These are phyloP conservation scores for Thermothielavioides terrestris DNA, from an alignment of 495 filamentous ascomycete species.

Conservation along the genomic window DNA sequence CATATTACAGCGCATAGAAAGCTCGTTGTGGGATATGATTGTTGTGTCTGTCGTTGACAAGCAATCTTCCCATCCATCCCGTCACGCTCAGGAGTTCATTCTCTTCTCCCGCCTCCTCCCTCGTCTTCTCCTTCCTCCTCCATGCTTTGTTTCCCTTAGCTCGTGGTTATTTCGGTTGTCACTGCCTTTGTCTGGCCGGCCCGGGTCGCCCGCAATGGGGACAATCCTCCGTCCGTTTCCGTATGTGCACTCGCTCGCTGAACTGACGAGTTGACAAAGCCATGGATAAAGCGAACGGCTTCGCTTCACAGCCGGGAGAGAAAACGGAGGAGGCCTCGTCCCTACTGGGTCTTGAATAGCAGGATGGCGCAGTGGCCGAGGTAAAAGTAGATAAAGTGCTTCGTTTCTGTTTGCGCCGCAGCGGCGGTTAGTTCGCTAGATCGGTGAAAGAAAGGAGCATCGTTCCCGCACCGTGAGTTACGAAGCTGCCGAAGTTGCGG, in stretches of 20 bases:
- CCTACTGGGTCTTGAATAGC: slow-evolving; percentile 96
- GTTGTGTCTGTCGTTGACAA: no score
- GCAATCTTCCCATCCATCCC: no score
- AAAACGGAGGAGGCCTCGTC: slow-evolving; percentile 21
- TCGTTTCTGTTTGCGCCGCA: slow-evolving; percentile 63
- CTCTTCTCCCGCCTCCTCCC: no score
- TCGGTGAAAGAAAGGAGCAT: not conserved
- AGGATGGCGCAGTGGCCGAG: slow-evolving; percentile 97
- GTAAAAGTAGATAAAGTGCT: slow-evolving; percentile 99
- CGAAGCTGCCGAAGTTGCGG: slow-evolving; percentile 97
- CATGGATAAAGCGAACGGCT: not conserved
- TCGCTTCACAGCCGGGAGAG: slow-evolving; percentile 16
- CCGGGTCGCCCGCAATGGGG: not conserved
- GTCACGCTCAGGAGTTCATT: no score
- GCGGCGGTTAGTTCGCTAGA: not conserved
- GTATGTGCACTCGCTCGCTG: slow-evolving; percentile 1
- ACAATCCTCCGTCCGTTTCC: slow-evolving; percentile 10
- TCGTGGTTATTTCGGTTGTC: no score
- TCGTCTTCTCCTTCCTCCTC: not conserved
- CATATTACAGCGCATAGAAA: no score
- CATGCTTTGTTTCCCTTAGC: no score
- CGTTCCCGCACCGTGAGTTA: slow-evolving; percentile 73
- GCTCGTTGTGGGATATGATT: no score
- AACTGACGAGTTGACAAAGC: not conserved
- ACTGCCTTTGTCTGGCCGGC: slow-evolving; percentile 1